phyloP scores from a whole-genome alignment of 2,329 filamentous ascomycete species.

The Thielaviopsis populi region DNA sequence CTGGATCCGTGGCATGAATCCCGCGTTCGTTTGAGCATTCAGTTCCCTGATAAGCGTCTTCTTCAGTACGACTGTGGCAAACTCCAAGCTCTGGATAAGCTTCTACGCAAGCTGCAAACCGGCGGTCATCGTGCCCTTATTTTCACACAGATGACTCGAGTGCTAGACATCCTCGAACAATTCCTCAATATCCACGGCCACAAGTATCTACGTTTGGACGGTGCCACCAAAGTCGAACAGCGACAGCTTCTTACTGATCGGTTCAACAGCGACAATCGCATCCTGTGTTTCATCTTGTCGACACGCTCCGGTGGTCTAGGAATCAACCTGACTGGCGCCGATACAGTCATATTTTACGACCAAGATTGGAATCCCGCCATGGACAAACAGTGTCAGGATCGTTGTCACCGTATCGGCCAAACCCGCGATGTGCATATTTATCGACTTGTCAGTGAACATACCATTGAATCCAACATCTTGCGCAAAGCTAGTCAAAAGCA shows the following conservation, averaged over 20 bases:
- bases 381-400: slow-evolving; percentile 98
- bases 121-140: slow-evolving; percentile 89
- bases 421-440: slow-evolving; percentile 97
- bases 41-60: slow-evolving; percentile 92
- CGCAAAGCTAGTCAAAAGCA: slow-evolving; percentile 95
- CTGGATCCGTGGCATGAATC: slow-evolving; percentile 84
- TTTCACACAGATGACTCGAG: slow-evolving; percentile 99
- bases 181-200: slow-evolving; percentile 97
- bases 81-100: slow-evolving; percentile 71
- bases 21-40: slow-evolving; percentile 82
- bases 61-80: slow-evolving; percentile 97
- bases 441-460: slow-evolving; percentile 80
- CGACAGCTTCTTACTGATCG: slow-evolving; percentile 89
- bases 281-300: slow-evolving; percentile 88
- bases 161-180: slow-evolving; percentile 90
- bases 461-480: slow-evolving; percentile 94
- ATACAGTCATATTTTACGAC: slow-evolving; percentile 98
- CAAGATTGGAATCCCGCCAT: slow-evolving; percentile 99
- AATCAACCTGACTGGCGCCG: slow-evolving; percentile 91
- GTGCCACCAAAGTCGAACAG: slow-evolving; percentile 91
- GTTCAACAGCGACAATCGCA: slow-evolving; percentile 88
- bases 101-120: slow-evolving; percentile 73
- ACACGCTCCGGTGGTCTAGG: slow-evolving; percentile 87
- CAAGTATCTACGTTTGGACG: slow-evolving; percentile 89
- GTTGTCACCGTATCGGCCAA: slow-evolving; percentile 92